A percentile compares a stretch with the other conserved stretches of the same genome.
Conservation (phyloP, 169 alveolate genomes). For the Plasmodium reichenowi region DNA sequence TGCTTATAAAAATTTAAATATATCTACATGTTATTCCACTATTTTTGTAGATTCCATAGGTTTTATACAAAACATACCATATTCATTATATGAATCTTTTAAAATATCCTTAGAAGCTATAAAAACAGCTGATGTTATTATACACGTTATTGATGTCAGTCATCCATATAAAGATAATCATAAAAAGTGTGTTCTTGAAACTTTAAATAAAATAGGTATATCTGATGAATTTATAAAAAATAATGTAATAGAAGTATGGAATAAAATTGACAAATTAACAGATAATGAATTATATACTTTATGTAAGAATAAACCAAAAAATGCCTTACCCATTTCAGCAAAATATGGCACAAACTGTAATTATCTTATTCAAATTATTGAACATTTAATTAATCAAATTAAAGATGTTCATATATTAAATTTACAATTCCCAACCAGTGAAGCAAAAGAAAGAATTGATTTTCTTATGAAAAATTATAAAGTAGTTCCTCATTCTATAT, state of each 20-base stretch:
- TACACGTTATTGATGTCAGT: conserved; percentile 89
- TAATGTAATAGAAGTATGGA: conserved; percentile 93
- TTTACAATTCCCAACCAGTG: conserved; percentile 28
- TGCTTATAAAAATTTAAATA: conserved; percentile 78
- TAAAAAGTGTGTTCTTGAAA: conserved; percentile 87
- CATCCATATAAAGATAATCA: conserved; percentile 85
- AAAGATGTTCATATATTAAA: conserved; percentile 53
- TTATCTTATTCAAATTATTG: conserved; percentile 38
- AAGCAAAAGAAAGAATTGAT: conserved; percentile 42
- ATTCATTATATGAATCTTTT: conserved; percentile 89
- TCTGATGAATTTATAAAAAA: conserved; percentile 80
- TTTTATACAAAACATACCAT: conserved; percentile 92
- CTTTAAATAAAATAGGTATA: conserved; percentile 88
- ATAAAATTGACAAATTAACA: conserved; percentile 90
- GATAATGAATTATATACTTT: conserved; percentile 42
- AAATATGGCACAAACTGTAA: conserved; percentile 65
- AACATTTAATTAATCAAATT: conserved; percentile 28
- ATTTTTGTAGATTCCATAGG: conserved; percentile 92
- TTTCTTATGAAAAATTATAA: conserved; percentile 46
- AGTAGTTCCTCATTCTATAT: conserved; percentile 67
- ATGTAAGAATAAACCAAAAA: conserved; percentile 55
- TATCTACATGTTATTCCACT: conserved; percentile 85
- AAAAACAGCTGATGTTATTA: conserved; percentile 88
- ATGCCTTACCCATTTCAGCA: conserved; percentile 67
- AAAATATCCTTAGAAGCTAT: conserved; percentile 90